Conservation (phyloP, 208 protist genomes). For the Wallacemonas sp. region DNA sequence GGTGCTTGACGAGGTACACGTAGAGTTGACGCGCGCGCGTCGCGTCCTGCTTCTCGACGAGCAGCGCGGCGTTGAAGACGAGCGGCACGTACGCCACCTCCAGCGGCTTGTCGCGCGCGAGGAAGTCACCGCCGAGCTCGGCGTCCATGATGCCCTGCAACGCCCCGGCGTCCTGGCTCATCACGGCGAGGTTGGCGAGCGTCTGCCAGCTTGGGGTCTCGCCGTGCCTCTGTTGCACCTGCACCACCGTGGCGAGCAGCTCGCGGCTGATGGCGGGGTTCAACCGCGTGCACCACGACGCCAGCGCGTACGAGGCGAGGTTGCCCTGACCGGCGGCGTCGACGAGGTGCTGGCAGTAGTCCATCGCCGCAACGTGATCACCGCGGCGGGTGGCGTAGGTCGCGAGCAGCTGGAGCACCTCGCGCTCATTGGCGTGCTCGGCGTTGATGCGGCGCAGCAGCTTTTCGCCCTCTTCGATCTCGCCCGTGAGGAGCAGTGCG, state of each 20-base stretch:
- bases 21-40: constrained; percentile 63
- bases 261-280: constrained; percentile 45
- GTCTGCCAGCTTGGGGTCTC: constrained; percentile 56
- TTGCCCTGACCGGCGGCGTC: constrained; percentile 68
- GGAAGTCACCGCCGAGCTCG: constrained; percentile 71
- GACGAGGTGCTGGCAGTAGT: constrained; percentile 62
- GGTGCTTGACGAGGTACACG: constrained; percentile 80
- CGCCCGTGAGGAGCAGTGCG: constrained; percentile 52
- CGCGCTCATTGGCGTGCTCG: constrained; percentile 70
- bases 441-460: constrained; percentile 60
- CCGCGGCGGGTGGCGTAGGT: constrained; percentile 53
- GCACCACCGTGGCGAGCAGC: constrained; percentile 43
- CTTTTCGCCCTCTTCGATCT: constrained; percentile 44
- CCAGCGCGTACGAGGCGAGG: constrained; percentile 62
- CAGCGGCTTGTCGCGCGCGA: constrained; percentile 26
- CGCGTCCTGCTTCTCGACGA: constrained; percentile 54
- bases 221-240: constrained; percentile 30
- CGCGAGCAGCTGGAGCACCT: constrained; percentile 82
- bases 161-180: constrained; percentile 54
- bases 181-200: constrained; percentile 64
- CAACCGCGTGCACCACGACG: constrained; percentile 72
- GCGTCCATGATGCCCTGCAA: constrained; percentile 71
- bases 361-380: constrained; percentile 62
- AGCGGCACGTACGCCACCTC: constrained; percentile 64
- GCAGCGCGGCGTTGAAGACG: constrained; percentile 79